A percentile compares a stretch with the other conserved stretches of the same genome.
phyloP scores from a whole-genome alignment of 805 yeast genomes.

The Wickerhamiella australiensis region DNA sequence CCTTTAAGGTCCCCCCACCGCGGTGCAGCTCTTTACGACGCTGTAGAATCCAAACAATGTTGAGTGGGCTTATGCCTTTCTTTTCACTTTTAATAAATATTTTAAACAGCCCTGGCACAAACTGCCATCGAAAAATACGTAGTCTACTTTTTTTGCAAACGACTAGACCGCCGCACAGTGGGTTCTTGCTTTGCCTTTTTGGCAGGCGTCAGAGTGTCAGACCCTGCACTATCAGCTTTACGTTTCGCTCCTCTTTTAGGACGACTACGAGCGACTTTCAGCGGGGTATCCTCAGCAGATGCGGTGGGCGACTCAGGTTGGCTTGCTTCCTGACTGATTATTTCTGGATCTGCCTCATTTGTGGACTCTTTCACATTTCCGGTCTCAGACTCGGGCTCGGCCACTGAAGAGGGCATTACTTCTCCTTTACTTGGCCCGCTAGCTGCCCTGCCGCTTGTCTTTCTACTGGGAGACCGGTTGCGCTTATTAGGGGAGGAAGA shows the following conservation, averaged over 20 bases:
- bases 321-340: not conserved
- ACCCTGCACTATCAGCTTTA: not conserved
- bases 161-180: constrained; percentile 1
- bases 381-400: not conserved
- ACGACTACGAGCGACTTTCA: not conserved
- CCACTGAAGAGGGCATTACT: not conserved
- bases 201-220: not conserved
- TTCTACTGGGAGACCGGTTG: not conserved
- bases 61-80: too few species aligned
- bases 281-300: not conserved
- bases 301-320: not conserved
- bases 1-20: too few species aligned
- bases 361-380: too few species aligned
- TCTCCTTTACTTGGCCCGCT: not conserved
- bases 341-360: too few species aligned
- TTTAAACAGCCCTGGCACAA: not conserved
- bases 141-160: constrained; percentile 1
- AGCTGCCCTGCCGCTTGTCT: not conserved
- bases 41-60: too few species aligned
- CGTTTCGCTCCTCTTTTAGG: not conserved
- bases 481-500: not conserved
- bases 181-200: not conserved
- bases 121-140: too few species aligned
- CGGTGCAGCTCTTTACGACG: too few species aligned
- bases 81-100: not conserved